These are phyloP conservation scores for Paraleonurus japonicus DNA, from an alignment of 257 asterid genomes.

Conservation along the genomic window DNA sequence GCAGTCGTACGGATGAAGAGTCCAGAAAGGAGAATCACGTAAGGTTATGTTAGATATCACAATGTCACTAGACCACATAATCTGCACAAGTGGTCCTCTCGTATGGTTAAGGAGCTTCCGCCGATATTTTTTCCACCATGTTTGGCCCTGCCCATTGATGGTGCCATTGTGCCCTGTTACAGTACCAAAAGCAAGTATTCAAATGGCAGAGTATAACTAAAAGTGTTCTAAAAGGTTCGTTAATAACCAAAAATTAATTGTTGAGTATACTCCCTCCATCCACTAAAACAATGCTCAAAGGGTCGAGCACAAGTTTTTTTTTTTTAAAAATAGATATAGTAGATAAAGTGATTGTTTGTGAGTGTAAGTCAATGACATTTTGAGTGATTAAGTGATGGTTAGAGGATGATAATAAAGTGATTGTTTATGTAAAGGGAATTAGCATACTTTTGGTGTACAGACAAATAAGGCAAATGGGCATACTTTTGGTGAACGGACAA, in stretches of 20 bases:
- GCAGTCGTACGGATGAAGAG: constrained; percentile 81
- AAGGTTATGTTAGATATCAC: constrained; percentile 59
- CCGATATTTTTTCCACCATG: constrained; percentile 78
- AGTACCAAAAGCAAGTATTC: constrained; percentile 20
- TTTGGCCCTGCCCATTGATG: constrained; percentile 69
- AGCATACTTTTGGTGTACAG: too few relatives aligned
- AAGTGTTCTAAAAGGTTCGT: background rate
- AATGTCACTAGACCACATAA: constrained; percentile 79
- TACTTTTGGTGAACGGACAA: too few relatives aligned
- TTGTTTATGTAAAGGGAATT: too few relatives aligned
- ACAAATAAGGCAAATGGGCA: too few relatives aligned
- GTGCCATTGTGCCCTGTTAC: constrained; percentile 79
- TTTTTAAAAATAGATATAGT: too few relatives aligned
- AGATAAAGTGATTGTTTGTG: too few relatives aligned
- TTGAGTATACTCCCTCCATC: too few relatives aligned
- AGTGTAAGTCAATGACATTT: too few relatives aligned
- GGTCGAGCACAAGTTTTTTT: too few relatives aligned
- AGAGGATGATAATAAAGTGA: too few relatives aligned
- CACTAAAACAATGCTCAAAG: too few relatives aligned
- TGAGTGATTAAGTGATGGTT: too few relatives aligned
- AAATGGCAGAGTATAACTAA: background rate
- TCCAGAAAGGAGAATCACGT: constrained; percentile 81
- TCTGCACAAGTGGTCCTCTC: constrained; percentile 80
- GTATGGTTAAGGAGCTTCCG: constrained; percentile 69
- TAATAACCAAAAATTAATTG: constrained; percentile 3